Conservation (phyloP, 2,329 filamentous ascomycete genomes). For the Tolypocladium nubicola region DNA sequence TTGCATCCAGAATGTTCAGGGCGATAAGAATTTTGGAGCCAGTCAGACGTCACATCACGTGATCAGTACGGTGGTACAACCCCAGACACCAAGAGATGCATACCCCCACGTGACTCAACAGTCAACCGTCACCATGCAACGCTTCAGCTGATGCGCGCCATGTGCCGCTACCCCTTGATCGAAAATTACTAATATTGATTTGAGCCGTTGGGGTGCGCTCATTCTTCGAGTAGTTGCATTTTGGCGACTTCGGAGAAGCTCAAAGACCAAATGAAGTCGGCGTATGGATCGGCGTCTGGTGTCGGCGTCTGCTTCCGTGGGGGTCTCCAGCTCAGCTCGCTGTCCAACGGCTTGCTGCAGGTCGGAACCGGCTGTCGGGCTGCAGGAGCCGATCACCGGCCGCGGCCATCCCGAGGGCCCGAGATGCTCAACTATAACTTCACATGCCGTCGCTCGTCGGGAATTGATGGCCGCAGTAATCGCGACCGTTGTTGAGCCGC, state of each 20-base stretch:
- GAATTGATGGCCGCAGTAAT: neutral
- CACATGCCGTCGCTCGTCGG: neutral
- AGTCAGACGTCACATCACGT: neutral
- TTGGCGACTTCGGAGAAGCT: neutral
- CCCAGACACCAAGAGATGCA: too few species aligned
- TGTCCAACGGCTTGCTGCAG: neutral
- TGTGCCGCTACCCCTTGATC: neutral
- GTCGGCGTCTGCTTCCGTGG: neutral
- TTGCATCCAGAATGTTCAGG: neutral
- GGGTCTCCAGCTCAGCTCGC: neutral
- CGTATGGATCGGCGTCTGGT: neutral
- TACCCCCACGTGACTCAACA: neutral
- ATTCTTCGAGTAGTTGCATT: neutral
- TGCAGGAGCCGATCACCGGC: neutral
- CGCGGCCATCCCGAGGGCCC: neutral
- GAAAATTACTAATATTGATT: neutral
- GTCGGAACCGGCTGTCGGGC: neutral
- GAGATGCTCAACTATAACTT: too few species aligned
- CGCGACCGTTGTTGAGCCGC: neutral
- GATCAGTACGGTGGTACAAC: neutral
- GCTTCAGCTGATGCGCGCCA: neutral
- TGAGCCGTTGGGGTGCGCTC: neutral
- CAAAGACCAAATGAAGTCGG: neutral
- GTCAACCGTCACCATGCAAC: neutral
- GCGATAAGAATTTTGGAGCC: neutral